Base-by-base conservation (phyloP, 352 stramenopile genomes). In the Globisporangium iwayamae region DNA sequence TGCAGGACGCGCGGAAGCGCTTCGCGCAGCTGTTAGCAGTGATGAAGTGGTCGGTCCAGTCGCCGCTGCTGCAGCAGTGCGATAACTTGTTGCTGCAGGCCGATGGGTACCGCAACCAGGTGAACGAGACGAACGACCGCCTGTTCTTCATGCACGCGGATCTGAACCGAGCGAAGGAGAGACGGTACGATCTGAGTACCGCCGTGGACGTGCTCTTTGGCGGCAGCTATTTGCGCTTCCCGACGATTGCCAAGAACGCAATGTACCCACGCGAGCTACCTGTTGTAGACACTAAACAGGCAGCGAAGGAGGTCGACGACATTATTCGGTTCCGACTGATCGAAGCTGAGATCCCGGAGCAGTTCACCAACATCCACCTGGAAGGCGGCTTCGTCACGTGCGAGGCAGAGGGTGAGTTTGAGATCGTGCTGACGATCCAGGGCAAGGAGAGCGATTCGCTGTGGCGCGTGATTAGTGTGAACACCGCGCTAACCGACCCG, bases 81-180 rank as follows among this genome's bases (percentile, higher is more conserved):
- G 75, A 90, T 45, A 69, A 70, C 36, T 53, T 94, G 38, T 71
- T 92, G 34, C 58, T 76, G 46, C 77, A 89, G 52, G 76, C 82
- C 5, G 70, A 91, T 45, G 66, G 50, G 39, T 94, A 84, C 66
- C 77, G 75, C 46, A 90, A 93, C 67, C 84, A 92, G 43, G 69
- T 79, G 50, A 92, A 93, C 65, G 86, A 94, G 69, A 90, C 82
- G 20, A 92, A 92, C 47, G 86, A 94, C 56, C 81, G 86, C 9
- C 68, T 94, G 11, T 94, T 92, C 66, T 93, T 93, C 74, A 83
- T 94, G 75, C 86, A 94, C 63, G 79, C 81, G 20, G 83, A 94
- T 65, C 67, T 94, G 38, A 76, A 93, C 56, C 86, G 84, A 39
- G 86, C 84, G 20, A 93, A 91, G 62, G 84, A 95, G 58, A 79